Evolutionary conservation across 768 basidiomycete genomes (phyloP).

Genomic region (Boletus rubescentipes): DNA sequence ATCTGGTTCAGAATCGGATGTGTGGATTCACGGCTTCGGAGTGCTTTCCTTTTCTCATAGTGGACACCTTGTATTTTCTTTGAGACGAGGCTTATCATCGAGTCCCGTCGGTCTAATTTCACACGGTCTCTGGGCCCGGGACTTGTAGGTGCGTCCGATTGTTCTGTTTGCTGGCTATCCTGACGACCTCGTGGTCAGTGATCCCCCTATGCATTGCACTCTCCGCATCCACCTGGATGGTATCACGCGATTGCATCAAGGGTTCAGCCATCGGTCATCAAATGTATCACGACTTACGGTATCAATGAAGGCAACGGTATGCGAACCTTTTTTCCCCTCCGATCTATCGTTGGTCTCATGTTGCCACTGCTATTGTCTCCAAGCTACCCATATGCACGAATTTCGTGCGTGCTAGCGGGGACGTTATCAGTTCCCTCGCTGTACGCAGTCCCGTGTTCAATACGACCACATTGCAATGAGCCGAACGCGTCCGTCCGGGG

Average conservation of each 20-base stretch:
- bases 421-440: not conserved
- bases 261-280: not conserved
- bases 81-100: not conserved
- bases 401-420: not conserved
- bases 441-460: not conserved
- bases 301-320: not conserved
- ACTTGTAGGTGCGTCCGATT: not conserved
- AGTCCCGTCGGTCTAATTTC: not conserved
- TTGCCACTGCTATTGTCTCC: not conserved
- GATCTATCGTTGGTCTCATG: not conserved
- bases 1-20: constrained; percentile 6
- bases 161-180: not conserved
- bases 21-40: constrained; percentile 8
- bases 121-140: not conserved
- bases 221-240: not conserved
- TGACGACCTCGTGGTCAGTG: constrained; percentile 5
- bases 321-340: not conserved
- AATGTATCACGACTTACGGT: not conserved
- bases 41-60: not conserved
- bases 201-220: not conserved
- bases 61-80: not conserved
- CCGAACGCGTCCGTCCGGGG: not conserved
- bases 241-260: not conserved
- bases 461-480: not conserved
- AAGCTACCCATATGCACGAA: not conserved